Base-by-base conservation (phyloP, 805 yeast genomes). In the Metschnikowia shivogae region DNA sequence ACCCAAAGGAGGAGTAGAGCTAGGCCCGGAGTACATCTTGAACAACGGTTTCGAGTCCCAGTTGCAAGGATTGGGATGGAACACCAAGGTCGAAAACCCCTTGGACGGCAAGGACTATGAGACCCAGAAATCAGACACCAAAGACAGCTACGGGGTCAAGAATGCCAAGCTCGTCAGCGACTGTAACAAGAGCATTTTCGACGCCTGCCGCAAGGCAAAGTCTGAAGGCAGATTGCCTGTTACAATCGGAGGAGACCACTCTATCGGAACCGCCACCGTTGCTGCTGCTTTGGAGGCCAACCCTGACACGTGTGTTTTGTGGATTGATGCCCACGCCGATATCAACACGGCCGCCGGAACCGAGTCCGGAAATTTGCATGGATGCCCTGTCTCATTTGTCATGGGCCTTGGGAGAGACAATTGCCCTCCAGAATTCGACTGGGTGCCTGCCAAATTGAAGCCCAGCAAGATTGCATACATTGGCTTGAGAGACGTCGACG, bases 261-360 rank as follows among this genome's bases (percentile, higher is more conserved):
- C 97, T 7, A 85, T 92, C 53, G 98, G 96, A 42, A 89, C 92
- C 58, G 96, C 95, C 40, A 89, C 97, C 8, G 84, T 92, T 30
- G 75, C 88, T 27, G 98, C 95, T 2, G 86, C 90, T 28, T 74
- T 89, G 50, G 80, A 78, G 13, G 77, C 79, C 52, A 73, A 84
- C 62, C 96, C 97, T 14, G 89, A 90, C 55, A 89, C 96, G 24
- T 89, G 96, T 58, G 73, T 92, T 33, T 63, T 92, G 50, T 92
- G 99, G 99, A 84, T 92, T 56, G 99, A 92, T 67, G 99, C 99
- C 0, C 99, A 92, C 64, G 97, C 98, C 14, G 99, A 92, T 64
- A 84, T 93, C 62, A 93, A 93, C 72, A 85, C 97, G 1, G 87
- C 96, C 9, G 72, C 74, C 30, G 80, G 89, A 7, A 82, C 97